phyloP scores from a whole-genome alignment of 116 monocot genomes.

The Cymodocea nodosa region DNA sequence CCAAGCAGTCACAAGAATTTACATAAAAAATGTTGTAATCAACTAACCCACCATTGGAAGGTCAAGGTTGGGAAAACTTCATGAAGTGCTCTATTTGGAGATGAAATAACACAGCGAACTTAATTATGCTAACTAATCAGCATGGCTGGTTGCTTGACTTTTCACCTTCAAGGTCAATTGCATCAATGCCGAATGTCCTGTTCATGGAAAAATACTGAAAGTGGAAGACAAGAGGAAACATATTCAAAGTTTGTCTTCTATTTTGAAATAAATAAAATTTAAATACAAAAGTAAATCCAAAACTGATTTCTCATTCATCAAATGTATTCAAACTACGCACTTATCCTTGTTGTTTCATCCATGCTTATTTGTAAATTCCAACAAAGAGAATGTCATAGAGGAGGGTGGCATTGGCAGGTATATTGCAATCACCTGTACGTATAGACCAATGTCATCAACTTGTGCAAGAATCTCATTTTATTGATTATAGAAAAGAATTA shows the following conservation, averaged over 20 bases:
- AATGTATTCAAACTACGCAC: background rate
- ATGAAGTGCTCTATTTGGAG: background rate
- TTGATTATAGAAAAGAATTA: too few relatives aligned
- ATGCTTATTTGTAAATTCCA: constrained; percentile 61
- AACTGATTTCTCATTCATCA: background rate
- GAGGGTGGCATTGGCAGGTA: constrained; percentile 88
- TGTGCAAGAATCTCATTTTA: background rate
- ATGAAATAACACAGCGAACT: background rate
- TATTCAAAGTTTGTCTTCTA: background rate
- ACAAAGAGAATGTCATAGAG: constrained; percentile 87
- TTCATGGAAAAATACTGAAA: too few relatives aligned
- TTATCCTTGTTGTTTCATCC: background rate
- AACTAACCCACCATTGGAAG: background rate
- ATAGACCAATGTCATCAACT: background rate
- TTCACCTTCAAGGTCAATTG: too few relatives aligned
- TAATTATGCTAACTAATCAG: too few relatives aligned
- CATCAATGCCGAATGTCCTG: too few relatives aligned
- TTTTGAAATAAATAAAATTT: background rate
- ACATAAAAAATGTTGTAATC: background rate
- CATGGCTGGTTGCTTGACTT: too few relatives aligned
- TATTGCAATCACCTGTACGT: constrained; percentile 81
- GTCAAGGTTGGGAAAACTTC: background rate
- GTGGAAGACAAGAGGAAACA: background rate
- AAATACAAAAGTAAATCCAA: background rate
- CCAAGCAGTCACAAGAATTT: background rate